A percentile compares a stretch with the other conserved stretches of the same genome.
Evolutionary conservation across 208 protist genomes (phyloP).

Genomic region (Trichomonas vaginalis): DNA sequence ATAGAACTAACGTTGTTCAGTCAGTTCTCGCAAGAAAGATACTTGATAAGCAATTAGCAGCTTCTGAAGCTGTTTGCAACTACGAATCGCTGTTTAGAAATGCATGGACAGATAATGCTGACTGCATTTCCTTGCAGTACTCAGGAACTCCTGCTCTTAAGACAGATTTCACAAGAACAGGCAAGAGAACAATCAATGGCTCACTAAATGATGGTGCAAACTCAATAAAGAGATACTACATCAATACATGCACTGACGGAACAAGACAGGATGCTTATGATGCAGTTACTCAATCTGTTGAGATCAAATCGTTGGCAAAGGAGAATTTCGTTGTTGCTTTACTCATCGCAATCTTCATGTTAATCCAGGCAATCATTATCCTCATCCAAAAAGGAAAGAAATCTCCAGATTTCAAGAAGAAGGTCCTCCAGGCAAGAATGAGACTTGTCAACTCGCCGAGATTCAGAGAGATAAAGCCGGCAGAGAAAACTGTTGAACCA

Average conservation of each 20-base stretch:
- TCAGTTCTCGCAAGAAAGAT: not conserved
- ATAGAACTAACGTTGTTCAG: slow-evolving; percentile 32
- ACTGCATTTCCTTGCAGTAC: slow-evolving; percentile 19
- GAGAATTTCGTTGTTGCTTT: not conserved
- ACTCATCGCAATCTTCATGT: not conserved
- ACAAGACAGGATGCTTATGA: slow-evolving; percentile 20
- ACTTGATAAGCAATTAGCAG: slow-evolving; percentile 15
- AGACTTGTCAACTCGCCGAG: not conserved
- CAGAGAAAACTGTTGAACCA: not conserved
- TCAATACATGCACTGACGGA: slow-evolving; percentile 27
- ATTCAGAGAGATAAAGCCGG: not conserved
- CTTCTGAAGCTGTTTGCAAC: not conserved
- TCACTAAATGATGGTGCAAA: slow-evolving; percentile 25
- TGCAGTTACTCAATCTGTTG: not conserved
- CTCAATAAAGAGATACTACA: slow-evolving; percentile 2
- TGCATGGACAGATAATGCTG: slow-evolving; percentile 31
- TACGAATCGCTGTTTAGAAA: not conserved
- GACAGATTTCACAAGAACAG: slow-evolving; percentile 33
- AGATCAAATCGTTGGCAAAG: not conserved
- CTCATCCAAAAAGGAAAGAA: not conserved
- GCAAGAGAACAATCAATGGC: slow-evolving; percentile 25
- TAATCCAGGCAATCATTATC: not conserved
- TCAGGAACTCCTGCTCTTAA: slow-evolving; percentile 27
- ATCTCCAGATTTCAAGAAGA: not conserved
- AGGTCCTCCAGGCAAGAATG: not conserved